Base-by-base conservation (phyloP, 345 rosid species). In the Xanthoceras sorbifolium region DNA sequence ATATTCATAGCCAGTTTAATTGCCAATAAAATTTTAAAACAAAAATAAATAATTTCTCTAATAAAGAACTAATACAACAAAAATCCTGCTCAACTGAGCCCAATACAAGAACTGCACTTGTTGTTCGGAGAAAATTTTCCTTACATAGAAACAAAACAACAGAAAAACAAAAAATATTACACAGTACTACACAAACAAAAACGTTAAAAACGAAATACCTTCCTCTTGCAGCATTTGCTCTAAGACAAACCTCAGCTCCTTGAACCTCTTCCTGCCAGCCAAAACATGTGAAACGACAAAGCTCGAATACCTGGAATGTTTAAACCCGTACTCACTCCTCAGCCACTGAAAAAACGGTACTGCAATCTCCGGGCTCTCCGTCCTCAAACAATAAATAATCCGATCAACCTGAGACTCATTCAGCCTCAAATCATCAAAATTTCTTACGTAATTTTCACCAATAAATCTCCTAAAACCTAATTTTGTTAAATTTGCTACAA, bases 281-380 rank as follows among this genome's bases (percentile, higher is more conserved):
- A 88, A 86, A 64, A 84, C 75, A 80, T 90, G 95, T 1, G 91
- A 83, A 78, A 90, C 82, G 66, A 83, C 67, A 65, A 93, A 76
- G 75, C 80, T 73, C 1, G 92, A 89, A 36, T 80, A 73, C 32
- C 70, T 79, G 15, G 95, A 90, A 75, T 90, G 98, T 15, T 72
- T 89, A 80, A 88, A 89, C 66, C 87, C 80, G 64, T 80, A 88
- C 72, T 81, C 81, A 68, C 81, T 85, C 80, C 74, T 90, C 86
- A 90, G 64, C 78, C 76, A 86, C 68, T 80, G 73, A 82, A 82
- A 90, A 86, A 90, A 90, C 76, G 72, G 78, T 61, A 87, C 80
- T 0, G 87, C 89, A 65, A 75, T 84, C 77, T 88, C 90, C 34
- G 89, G 79, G 75, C 80, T 81, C 61, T 82, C 82, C 48, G n/a